A percentile compares a stretch with the other conserved stretches of the same genome.
Conservation (phyloP, 306 rosid genomes). For the Dryas drummondii region DNA sequence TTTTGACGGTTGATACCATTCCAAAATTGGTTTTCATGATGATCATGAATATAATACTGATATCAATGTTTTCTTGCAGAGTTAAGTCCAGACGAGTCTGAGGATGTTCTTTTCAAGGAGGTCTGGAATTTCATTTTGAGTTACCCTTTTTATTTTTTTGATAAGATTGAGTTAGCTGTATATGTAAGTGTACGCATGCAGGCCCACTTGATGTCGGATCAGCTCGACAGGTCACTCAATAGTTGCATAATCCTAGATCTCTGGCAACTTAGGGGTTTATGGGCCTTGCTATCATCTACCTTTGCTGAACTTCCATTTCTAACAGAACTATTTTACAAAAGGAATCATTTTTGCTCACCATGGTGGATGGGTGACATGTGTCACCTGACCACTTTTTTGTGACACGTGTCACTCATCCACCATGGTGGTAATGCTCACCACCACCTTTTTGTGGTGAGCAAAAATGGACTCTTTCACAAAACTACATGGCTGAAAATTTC, state of each 20-base stretch:
- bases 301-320: neutral
- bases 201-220: neutral
- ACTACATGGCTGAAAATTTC: neutral
- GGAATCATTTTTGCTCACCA: too few species aligned
- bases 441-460: too few species aligned
- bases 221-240: neutral
- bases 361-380: too few species aligned
- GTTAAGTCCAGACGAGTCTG: conserved; percentile 92
- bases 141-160: neutral
- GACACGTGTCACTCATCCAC: too few species aligned
- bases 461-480: neutral
- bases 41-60: conserved; percentile 1
- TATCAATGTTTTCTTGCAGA: conserved; percentile 51
- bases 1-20: neutral
- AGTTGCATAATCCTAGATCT: neutral
- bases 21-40: neutral
- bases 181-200: too few species aligned
- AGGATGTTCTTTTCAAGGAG: conserved; percentile 98
- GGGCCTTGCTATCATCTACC: neutral
- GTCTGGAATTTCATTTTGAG: conserved; percentile 38
- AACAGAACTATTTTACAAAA: neutral
- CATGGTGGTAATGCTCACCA: too few species aligned
- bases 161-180: too few species aligned
- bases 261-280: neutral
- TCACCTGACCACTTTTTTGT: too few species aligned